Evolutionary conservation across 2,329 filamentous ascomycete species (phyloP).

Genomic region (Alternaria infectoria): DNA sequence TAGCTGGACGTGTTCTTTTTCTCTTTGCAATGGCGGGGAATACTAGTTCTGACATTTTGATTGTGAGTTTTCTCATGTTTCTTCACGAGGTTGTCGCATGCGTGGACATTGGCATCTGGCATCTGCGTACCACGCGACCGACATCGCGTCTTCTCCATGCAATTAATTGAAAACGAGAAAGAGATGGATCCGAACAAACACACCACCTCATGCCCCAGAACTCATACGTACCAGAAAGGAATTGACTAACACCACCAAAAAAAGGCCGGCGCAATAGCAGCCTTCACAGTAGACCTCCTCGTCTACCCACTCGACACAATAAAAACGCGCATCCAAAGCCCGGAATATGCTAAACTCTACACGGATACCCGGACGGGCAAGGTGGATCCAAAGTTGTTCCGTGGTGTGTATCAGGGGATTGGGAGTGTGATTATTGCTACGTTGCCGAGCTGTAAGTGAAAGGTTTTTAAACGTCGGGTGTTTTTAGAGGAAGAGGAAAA

Average conservation of each 20-base stretch:
- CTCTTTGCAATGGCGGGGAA: constrained; percentile 41
- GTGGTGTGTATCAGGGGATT: constrained; percentile 85
- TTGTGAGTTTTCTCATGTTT: constrained; percentile 62
- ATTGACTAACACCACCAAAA: too few relatives aligned
- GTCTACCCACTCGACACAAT: constrained; percentile 89
- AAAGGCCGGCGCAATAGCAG: constrained; percentile 85
- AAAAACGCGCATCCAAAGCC: constrained; percentile 84
- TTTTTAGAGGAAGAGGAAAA: too few relatives aligned
- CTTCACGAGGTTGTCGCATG: too few relatives aligned
- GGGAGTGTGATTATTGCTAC: constrained; percentile 86
- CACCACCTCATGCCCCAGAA: too few relatives aligned
- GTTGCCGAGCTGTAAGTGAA: constrained; percentile 74
- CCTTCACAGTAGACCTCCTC: constrained; percentile 83
- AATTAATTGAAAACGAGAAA: background rate
- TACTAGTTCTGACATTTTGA: constrained; percentile 62
- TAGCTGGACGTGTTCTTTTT: background rate
- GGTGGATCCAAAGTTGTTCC: constrained; percentile 64
- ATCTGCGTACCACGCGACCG: background rate
- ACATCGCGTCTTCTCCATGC: background rate
- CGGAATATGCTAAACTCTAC: constrained; percentile 73
- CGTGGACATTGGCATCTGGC: background rate
- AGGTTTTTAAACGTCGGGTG: too few relatives aligned
- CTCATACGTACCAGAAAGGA: too few relatives aligned
- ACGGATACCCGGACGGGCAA: constrained; percentile 63
- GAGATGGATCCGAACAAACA: background rate